Conservation (phyloP, 768 basidiomycete species). For the Suillus americanus region DNA sequence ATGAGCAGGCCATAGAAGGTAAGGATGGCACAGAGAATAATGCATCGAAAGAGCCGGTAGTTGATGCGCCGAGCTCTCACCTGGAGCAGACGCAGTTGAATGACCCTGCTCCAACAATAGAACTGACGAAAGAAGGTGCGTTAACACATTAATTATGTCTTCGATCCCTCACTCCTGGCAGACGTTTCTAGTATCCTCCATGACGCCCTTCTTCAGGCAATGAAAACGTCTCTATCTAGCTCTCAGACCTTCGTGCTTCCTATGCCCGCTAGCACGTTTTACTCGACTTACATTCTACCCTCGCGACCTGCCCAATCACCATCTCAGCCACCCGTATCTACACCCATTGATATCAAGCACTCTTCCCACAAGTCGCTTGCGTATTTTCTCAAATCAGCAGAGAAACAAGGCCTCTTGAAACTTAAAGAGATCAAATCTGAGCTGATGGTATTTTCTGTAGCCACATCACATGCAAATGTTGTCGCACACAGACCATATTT, state of each 20-base stretch:
- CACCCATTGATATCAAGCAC: constrained; percentile 68
- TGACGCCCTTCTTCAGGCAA: constrained; percentile 63
- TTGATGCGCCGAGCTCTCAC: background rate
- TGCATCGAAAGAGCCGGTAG: background rate
- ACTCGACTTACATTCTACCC: constrained; percentile 75
- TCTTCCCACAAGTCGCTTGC: constrained; percentile 81
- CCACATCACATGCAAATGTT: constrained; percentile 56
- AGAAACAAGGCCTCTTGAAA: constrained; percentile 72
- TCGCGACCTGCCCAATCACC: constrained; percentile 60
- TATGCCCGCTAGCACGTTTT: constrained; percentile 73
- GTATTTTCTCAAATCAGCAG: constrained; percentile 73
- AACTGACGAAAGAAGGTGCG: constrained; percentile 1
- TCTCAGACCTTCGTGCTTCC: constrained; percentile 63
- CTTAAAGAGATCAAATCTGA: constrained; percentile 61
- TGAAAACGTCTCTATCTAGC: constrained; percentile 47
- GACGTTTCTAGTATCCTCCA: constrained; percentile 48
- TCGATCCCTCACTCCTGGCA: background rate
- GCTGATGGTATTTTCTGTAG: constrained; percentile 56
- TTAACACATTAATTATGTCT: background rate
- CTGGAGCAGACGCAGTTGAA: constrained; percentile 34
- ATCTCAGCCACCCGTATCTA: constrained; percentile 34
- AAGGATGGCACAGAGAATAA: background rate
- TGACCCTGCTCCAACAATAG: background rate
- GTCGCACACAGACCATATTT: constrained; percentile 46
- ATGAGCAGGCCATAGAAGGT: constrained; percentile 9